Evolutionary conservation across 2,329 filamentous ascomycete species (phyloP).

Genomic region (Fusarium temperatum): DNA sequence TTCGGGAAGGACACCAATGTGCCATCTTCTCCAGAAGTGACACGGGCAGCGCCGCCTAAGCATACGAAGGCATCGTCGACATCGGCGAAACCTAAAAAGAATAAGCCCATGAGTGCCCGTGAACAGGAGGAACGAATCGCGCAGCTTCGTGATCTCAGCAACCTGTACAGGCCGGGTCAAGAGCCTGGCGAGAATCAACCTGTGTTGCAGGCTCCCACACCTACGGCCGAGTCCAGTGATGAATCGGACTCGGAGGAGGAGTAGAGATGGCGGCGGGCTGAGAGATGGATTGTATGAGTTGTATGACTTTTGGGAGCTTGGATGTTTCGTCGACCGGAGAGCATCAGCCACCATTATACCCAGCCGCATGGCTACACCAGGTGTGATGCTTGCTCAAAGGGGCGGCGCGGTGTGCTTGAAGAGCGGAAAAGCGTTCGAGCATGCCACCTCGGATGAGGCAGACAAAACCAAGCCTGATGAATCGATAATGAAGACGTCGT

Average conservation of each 20-base stretch:
- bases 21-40: constrained; percentile 45
- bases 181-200: constrained; percentile 44
- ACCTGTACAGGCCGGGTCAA: constrained; percentile 50
- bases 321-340: constrained; percentile 31
- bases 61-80: constrained; percentile 43
- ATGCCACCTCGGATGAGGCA: constrained; percentile 25
- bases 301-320: constrained; percentile 34
- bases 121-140: constrained; percentile 74
- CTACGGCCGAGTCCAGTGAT: constrained; percentile 51
- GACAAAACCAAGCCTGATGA: constrained; percentile 18
- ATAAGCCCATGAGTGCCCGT: constrained; percentile 77
- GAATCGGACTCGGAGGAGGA: constrained; percentile 60
- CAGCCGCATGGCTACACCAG: constrained; percentile 39
- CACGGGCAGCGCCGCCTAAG: constrained; percentile 43
- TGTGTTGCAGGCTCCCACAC: constrained; percentile 41
- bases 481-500: constrained; percentile 29
- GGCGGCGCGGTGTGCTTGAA: constrained; percentile 14
- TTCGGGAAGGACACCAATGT: constrained; percentile 50
- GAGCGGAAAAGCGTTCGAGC: constrained; percentile 11
- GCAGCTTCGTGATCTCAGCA: constrained; percentile 64
- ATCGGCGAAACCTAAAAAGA: constrained; percentile 70
- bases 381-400: constrained; percentile 34
- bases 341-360: constrained; percentile 42
- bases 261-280: constrained; percentile 41
- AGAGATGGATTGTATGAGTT: constrained; percentile 40